Base-by-base conservation (phyloP, 1,284 basidiomycete species). In the Papiliotrema nemorosa region DNA sequence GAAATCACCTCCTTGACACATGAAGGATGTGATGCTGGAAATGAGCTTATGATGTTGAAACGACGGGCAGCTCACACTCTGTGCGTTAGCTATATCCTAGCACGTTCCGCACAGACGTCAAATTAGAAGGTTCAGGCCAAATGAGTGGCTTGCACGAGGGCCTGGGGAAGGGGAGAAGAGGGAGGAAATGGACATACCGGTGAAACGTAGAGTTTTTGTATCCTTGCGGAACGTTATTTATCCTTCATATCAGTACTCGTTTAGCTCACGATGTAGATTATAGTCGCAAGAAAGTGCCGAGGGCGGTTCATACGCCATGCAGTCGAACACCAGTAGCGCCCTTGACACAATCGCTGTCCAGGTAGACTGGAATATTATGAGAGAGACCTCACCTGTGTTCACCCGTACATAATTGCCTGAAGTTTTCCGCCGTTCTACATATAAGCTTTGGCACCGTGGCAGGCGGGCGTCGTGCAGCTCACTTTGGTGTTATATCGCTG, bases 371-470 rank as follows among this genome's bases (percentile, higher is more conserved):
- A 5, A 41, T 46, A 40, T n/a, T 20, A 40, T 2, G 20, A 26
- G 26, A 26, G 24, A 14, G 41, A 16, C 62, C 70, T 52, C 52
- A 90, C 88, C 90, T 82, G 74, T 85, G 89, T 76, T 97, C 93
- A 27, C 96, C 94, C 0, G 94, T 97, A 69, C 94, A 97, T 20
- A 97, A 78, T 64, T 97, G 93, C 52, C 94, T 81, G 66, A 98
- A 98, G 78, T 98, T 98, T 76, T 98, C 96, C 1, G 91, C 89
- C 0, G 94, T 97, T 67, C 88, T 90, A 59, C 35, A 20, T 43
- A 36, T 45, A n/a, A 33, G 42, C 40, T 34, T 7, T 33, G 21
- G 10, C 25, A 5, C 31, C 24, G 27, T 6, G 26, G 7, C n/a
- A 29, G 20, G 16, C 45, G 16, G 26, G n/a, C n/a, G 4, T n/a